phyloP scores from a whole-genome alignment of 306 rosid species.

The Prinsepia uniflora region DNA sequence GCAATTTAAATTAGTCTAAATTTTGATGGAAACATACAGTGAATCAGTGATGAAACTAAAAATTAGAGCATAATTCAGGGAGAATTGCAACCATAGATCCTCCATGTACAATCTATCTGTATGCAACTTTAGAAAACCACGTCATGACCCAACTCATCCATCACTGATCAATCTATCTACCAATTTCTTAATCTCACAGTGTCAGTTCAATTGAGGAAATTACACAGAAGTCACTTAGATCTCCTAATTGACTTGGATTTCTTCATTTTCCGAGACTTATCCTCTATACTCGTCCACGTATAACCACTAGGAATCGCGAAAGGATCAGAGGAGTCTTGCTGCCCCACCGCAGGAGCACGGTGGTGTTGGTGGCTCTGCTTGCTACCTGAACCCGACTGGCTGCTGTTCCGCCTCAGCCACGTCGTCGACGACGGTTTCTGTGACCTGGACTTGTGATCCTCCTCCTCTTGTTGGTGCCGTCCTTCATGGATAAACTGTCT shows the following conservation, averaged over 20 bases:
- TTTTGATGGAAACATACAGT: no score
- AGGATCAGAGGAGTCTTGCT: slow-evolving; percentile 56
- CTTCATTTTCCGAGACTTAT: slow-evolving; percentile 57
- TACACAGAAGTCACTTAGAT: slow-evolving; percentile 39
- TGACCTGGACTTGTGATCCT: slow-evolving; percentile 23
- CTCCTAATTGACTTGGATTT: slow-evolving; percentile 65
- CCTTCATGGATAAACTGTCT: slow-evolving; percentile 44
- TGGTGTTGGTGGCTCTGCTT: slow-evolving; percentile 38
- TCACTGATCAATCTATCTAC: slow-evolving; percentile 7
- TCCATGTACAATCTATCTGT: not conserved
- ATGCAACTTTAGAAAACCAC: slow-evolving; percentile 8
- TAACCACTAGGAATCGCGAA: slow-evolving; percentile 82
- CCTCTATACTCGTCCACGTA: slow-evolving; percentile 62
- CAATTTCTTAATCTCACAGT: not conserved
- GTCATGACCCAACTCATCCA: no score
- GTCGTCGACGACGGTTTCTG: slow-evolving; percentile 30
- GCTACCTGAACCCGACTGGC: slow-evolving; percentile 41
- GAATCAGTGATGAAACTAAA: not conserved
- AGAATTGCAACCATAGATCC: not conserved
- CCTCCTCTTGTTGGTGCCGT: slow-evolving; percentile 30
- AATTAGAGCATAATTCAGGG: not conserved
- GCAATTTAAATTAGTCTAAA: no score
- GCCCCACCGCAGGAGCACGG: slow-evolving; percentile 19
- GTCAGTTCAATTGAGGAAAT: not conserved
- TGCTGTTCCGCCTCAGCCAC: slow-evolving; percentile 61